Evolutionary conservation across 495 filamentous ascomycete species (phyloP).

Genomic region (Trichocladium uniseriatum): DNA sequence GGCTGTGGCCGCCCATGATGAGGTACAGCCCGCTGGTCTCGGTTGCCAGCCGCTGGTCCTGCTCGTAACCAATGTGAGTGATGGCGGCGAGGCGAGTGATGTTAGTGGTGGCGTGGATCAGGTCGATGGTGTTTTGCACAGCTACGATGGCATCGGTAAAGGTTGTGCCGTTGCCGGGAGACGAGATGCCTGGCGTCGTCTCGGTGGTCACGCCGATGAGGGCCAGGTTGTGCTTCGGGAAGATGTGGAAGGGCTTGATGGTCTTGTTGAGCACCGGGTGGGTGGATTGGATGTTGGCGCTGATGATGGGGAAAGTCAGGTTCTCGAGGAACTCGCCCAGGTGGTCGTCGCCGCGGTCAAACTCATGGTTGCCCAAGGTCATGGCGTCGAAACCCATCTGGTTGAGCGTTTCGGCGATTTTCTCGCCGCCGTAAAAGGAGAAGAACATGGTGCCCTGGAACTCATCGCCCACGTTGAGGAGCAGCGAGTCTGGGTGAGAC

Average conservation of each 20-base stretch:
- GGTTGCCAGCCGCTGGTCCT: constrained; percentile 44
- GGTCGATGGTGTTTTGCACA: constrained; percentile 45
- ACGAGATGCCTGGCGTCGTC: constrained; percentile 42
- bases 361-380: constrained; percentile 55
- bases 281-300: constrained; percentile 43
- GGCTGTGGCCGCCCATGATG: constrained; percentile 51
- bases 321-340: constrained; percentile 45
- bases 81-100: constrained; percentile 48
- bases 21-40: constrained; percentile 43
- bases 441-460: constrained; percentile 55
- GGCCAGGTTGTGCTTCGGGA: constrained; percentile 43
- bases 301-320: constrained; percentile 49
- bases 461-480: constrained; percentile 50
- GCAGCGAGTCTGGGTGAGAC: constrained; percentile 43
- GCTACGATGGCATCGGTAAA: constrained; percentile 42
- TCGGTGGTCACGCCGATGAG: constrained; percentile 51
- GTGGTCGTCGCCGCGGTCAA: constrained; percentile 43
- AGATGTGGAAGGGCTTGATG: constrained; percentile 50
- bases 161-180: constrained; percentile 39
- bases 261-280: constrained; percentile 42
- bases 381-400: constrained; percentile 49
- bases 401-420: constrained; percentile 52
- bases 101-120: constrained; percentile 38
- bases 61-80: constrained; percentile 51
- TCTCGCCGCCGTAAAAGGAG: constrained; percentile 49